Percentiles rank a stretch among this genome's conserved stretches.
phyloP scores from a whole-genome alignment of 2,329 filamentous ascomycete genomes.

The Microdochium trichocladiopsis region DNA sequence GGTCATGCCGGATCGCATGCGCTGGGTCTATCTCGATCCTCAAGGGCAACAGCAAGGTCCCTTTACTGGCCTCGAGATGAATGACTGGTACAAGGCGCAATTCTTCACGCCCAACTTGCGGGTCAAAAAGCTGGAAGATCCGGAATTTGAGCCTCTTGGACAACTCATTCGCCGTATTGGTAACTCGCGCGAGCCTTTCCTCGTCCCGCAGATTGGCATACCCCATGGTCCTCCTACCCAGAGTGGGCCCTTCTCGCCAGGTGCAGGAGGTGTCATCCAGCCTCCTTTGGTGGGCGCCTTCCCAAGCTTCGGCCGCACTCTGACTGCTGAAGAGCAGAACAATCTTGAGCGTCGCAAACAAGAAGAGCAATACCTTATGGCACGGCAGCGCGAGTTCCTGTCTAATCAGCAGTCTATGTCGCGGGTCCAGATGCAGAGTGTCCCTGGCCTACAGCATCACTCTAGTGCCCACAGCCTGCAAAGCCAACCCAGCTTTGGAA shows the following conservation, averaged over 20 bases:
- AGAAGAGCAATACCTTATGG: constrained; percentile 95
- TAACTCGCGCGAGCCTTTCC: constrained; percentile 93
- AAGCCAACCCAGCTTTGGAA: constrained; percentile 93
- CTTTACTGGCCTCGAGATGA: constrained; percentile 96
- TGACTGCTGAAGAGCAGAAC: constrained; percentile 97
- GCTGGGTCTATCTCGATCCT: constrained; percentile 96
- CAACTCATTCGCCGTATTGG: constrained; percentile 93
- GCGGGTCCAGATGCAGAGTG: constrained; percentile 60
- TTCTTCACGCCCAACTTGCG: constrained; percentile 94
- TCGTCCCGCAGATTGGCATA: constrained; percentile 95
- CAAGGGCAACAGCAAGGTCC: constrained; percentile 89
- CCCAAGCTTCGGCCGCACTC: constrained; percentile 89
- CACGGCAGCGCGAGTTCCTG: constrained; percentile 88
- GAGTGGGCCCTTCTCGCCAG: constrained; percentile 39
- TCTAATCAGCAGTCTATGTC: constrained; percentile 76
- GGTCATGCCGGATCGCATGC: constrained; percentile 99
- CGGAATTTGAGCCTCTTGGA: constrained; percentile 88
- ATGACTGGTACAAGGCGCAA: constrained; percentile 98
- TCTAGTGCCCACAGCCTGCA: constrained; percentile 93
- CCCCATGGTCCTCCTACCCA: constrained; percentile 70
- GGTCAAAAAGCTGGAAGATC: constrained; percentile 90
- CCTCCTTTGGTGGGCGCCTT: constrained; percentile 92
- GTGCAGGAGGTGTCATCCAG: constrained; percentile 55
- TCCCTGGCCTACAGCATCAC: constrained; percentile 71
- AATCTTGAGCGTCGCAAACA: constrained; percentile 94